Percentiles rank a stretch among this genome's conserved stretches.
Evolutionary conservation across 345 rosid genomes (phyloP).

Genomic region (Erysimum cheiranthoides): DNA sequence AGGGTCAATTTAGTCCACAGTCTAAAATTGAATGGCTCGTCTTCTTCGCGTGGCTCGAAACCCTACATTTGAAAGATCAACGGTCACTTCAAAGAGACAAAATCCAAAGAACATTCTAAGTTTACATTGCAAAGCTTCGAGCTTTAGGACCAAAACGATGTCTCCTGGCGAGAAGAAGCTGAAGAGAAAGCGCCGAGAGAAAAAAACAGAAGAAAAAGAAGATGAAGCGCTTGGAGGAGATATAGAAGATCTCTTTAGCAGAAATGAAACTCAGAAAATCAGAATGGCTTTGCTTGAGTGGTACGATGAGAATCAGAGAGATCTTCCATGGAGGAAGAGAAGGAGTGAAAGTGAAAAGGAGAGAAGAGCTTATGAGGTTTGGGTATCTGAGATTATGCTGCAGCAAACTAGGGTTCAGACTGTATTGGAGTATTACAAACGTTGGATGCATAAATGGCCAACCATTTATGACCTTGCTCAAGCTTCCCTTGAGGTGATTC

Average conservation of each 20-base stretch:
- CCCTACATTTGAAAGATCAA: slow-evolving; percentile 43
- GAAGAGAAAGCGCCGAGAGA: slow-evolving; percentile 29
- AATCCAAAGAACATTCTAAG: slow-evolving; percentile 1
- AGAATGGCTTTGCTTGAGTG: slow-evolving; percentile 64
- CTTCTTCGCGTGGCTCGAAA: slow-evolving; percentile 23
- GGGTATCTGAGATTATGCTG: slow-evolving; percentile 98
- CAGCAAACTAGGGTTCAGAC: slow-evolving; percentile 98
- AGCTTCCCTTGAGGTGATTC: slow-evolving; percentile 81
- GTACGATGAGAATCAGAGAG: slow-evolving; percentile 74
- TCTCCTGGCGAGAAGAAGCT: slow-evolving; percentile 19
- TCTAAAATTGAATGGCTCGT: slow-evolving; percentile 17
- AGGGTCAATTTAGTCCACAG: not conserved
- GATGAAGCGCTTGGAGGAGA: slow-evolving; percentile 44
- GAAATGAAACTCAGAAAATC: slow-evolving; percentile 56
- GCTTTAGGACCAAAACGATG: slow-evolving; percentile 30
- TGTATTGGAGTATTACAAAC: slow-evolving; percentile 79
- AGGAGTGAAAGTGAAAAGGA: slow-evolving; percentile 42
- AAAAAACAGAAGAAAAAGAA: not conserved
- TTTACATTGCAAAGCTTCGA: slow-evolving; percentile 10
- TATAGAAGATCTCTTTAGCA: slow-evolving; percentile 77
- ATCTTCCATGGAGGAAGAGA: slow-evolving; percentile 81
- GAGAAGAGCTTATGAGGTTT: slow-evolving; percentile 80
- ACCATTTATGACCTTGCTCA: slow-evolving; percentile 71
- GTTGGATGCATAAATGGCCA: slow-evolving; percentile 96
- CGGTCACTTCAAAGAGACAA: slow-evolving; percentile 31